These are phyloP conservation scores for Pythium aristosporum DNA, from an alignment of 352 stramenopile species.

Conservation along the genomic window DNA sequence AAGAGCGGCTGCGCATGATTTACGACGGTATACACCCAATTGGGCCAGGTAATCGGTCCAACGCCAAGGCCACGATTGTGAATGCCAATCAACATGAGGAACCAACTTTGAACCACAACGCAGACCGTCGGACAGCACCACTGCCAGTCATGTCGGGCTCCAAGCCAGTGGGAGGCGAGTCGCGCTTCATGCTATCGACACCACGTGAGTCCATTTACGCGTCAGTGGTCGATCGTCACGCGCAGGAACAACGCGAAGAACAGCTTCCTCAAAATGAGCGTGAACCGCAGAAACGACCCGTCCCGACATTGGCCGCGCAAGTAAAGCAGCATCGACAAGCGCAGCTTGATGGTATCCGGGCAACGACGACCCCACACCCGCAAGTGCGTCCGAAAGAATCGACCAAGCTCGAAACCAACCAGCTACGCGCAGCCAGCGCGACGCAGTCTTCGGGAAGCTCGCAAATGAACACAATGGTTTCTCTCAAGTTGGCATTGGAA, in stretches of 20 bases:
- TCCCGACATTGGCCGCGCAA: slow-evolving; percentile 30
- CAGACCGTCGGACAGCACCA: neutral
- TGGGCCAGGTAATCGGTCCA: neutral
- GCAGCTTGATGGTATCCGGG: slow-evolving; percentile 31
- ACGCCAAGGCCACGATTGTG: neutral
- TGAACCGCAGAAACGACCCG: neutral
- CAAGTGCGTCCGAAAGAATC: neutral
- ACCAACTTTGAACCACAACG: neutral
- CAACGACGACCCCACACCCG: neutral
- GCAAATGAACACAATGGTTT: neutral
- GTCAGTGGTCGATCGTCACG: slow-evolving; percentile 23
- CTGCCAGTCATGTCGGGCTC: slow-evolving; percentile 4
- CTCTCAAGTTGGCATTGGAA: slow-evolving; percentile 10
- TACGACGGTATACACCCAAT: slow-evolving; percentile 36
- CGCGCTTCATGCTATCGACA: slow-evolving; percentile 34
- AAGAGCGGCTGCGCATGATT: slow-evolving; percentile 63
- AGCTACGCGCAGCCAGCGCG: neutral
- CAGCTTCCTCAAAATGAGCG: neutral
- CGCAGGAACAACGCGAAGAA: slow-evolving; percentile 21
- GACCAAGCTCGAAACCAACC: neutral
- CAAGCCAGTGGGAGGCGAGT: slow-evolving; percentile 12
- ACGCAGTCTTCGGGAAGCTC: neutral
- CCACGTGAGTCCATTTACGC: slow-evolving; percentile 54
- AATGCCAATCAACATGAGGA: slow-evolving; percentile 3
- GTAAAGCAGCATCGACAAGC: slow-evolving; percentile 45